Base-by-base conservation (phyloP, 371 early-diverging fungal genomes). In the Fennellomyces sp. region DNA sequence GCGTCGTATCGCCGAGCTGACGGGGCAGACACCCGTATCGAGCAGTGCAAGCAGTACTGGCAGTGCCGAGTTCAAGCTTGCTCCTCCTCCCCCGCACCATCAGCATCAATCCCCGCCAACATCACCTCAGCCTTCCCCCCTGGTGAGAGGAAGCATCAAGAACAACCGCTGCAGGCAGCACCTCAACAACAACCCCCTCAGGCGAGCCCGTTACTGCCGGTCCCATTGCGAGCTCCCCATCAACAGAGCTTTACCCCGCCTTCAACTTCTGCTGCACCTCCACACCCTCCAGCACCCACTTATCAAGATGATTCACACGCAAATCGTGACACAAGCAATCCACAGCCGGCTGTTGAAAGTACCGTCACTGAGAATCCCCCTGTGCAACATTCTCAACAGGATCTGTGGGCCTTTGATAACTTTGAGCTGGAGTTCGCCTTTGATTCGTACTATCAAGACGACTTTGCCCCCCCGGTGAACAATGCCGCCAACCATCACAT, bases 361-460 rank as follows among this genome's bases (percentile, higher is more conserved):
- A 5, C 29, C 26, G 11, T 36, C 38, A 5, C 10, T 28, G 54
- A 21, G n/a, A 45, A 45, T 21, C 45, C 19, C 39, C 6, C 35
- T 33, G 35, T 33, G 35, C 35, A 33, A 33, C n/a, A 19, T 39
- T n/a, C 15, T 4, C 39, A 39, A 6, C 33, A 47, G 17, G 47
- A 53, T 29, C 19, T 52, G 25, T 65, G 66, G 61, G 26, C 45
- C n/a, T 61, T 65, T 17, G 42, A 53, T 36, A 50, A 60, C 26
- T 55, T 60, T 19, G 57, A 56, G 35, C 11, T 62, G 35, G 65
- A 64, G 17, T 66, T 66, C 52, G 61, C 66, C 3, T 61, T 70
- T 10, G 71, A 70, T 48, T 67, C 71, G 12, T 64, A 68, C 54
- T 68, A 74, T 55, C 68, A 72, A 31, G 73, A 75, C 17, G 75